These are phyloP conservation scores for Blepharisma japonicum DNA, from an alignment of 73 alveolate species.

Conservation along the genomic window DNA sequence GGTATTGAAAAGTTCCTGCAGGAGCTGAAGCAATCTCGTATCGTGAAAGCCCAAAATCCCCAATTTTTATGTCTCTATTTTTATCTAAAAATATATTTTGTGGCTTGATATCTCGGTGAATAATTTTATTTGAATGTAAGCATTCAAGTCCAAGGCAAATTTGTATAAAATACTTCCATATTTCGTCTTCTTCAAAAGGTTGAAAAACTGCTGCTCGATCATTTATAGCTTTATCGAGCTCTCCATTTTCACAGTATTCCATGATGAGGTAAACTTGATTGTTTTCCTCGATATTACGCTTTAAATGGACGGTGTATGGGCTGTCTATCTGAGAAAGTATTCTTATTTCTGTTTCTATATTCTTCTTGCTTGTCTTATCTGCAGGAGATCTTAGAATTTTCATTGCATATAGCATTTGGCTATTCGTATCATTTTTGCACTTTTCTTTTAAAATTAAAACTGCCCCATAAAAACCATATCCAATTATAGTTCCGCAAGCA, in stretches of 20 bases:
- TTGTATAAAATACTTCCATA: constrained; percentile 83
- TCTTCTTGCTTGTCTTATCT: no score
- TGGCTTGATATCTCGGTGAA: constrained; percentile 86
- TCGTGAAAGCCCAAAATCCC: constrained; percentile 88
- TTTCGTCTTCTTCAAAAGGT: constrained; percentile 67
- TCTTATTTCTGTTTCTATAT: no score
- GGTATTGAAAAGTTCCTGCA: constrained; percentile 96
- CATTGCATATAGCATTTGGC: no score
- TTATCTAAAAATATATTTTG: constrained; percentile 65
- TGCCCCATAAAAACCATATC: no score
- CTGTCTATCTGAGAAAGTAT: constrained; percentile 49
- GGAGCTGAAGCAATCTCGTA: no score
- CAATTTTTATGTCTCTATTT: constrained; percentile 63
- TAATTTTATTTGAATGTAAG: constrained; percentile 74
- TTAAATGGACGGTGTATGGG: constrained; percentile 74
- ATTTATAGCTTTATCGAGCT: constrained; percentile 60
- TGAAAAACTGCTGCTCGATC: no score
- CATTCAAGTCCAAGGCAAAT: constrained; percentile 73
- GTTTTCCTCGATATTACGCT: constrained; percentile 76
- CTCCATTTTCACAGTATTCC: constrained; percentile 98
- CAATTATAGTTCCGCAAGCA: no score
- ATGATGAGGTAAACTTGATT: constrained; percentile 74
- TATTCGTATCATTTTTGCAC: no score
- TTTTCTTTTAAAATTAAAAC: no score
- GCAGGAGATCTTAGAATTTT: no score